Conservation (phyloP, 768 basidiomycete species). For the Fomitopsis serialis region DNA sequence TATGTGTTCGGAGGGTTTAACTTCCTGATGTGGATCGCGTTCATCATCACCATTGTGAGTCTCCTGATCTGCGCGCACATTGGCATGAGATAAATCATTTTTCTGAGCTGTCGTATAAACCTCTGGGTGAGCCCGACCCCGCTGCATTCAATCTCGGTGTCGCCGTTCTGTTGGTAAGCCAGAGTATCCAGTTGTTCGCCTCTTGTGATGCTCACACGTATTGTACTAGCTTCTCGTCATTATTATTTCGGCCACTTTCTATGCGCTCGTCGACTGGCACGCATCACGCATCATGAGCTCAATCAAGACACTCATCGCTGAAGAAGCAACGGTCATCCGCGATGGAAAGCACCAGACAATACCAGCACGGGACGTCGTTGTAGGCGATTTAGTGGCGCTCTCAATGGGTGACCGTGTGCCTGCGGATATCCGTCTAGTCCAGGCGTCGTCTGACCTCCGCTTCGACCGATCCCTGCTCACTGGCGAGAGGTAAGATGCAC, state of each 20-base stretch:
- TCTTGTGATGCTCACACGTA: too few relatives aligned
- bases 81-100: not conserved
- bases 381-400: slow-evolving; percentile 62
- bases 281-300: slow-evolving; percentile 56
- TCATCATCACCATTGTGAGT: slow-evolving; percentile 40
- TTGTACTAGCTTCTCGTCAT: slow-evolving; percentile 38
- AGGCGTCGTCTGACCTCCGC: slow-evolving; percentile 52
- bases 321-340: slow-evolving; percentile 57
- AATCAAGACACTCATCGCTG: slow-evolving; percentile 61
- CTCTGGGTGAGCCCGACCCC: slow-evolving; percentile 52
- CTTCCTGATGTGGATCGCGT: slow-evolving; percentile 51
- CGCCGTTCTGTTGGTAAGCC: slow-evolving; percentile 48
- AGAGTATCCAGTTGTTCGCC: slow-evolving; percentile 26
- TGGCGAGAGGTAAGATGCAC: slow-evolving; percentile 44
- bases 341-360: slow-evolving; percentile 42
- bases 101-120: slow-evolving; percentile 42
- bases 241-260: slow-evolving; percentile 37
- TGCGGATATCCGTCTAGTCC: slow-evolving; percentile 60
- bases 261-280: slow-evolving; percentile 50
- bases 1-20: slow-evolving; percentile 59
- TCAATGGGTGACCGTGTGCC: slow-evolving; percentile 65
- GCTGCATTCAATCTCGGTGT: slow-evolving; percentile 52
- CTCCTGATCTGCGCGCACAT: not conserved
- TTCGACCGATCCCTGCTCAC: slow-evolving; percentile 64
- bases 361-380: slow-evolving; percentile 51